A percentile compares a stretch with the other conserved stretches of the same genome.
phyloP scores from a whole-genome alignment of 805 yeast genomes.

The Saccharomycopsis sp. region DNA sequence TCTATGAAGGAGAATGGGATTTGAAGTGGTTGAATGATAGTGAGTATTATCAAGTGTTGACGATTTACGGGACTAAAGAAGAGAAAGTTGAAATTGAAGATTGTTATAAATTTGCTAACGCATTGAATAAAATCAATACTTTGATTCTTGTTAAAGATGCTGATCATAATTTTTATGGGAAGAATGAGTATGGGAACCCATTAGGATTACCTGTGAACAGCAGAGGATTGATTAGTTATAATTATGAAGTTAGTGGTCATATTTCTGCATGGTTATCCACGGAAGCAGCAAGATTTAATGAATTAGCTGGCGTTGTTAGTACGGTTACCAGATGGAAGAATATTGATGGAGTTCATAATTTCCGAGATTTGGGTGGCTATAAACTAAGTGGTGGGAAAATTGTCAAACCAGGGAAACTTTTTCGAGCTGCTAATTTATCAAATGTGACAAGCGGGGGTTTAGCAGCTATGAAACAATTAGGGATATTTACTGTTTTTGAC shows the following conservation, averaged over 20 bases:
- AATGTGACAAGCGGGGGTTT: conserved; percentile 46
- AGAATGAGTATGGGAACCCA: conserved; percentile 29
- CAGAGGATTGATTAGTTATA: conserved; percentile 51
- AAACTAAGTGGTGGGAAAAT: background rate
- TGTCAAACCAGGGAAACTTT: conserved; percentile 49
- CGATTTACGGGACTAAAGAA: conserved; percentile 69
- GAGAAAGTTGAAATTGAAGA: conserved; percentile 59
- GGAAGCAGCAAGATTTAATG: conserved; percentile 44
- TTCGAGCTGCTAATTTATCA: conserved; percentile 57
- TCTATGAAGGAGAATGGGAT: conserved; percentile 26
- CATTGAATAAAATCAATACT: conserved; percentile 40
- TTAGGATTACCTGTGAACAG: conserved; percentile 37
- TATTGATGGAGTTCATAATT: conserved; percentile 63
- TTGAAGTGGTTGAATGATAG: conserved; percentile 35
- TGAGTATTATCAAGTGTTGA: conserved; percentile 45
- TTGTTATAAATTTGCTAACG: conserved; percentile 49
- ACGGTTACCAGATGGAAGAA: conserved; percentile 49
- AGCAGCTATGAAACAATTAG: conserved; percentile 29
- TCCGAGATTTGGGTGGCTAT: conserved; percentile 80
- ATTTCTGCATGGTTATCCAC: conserved; percentile 39
- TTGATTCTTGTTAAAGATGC: conserved; percentile 58
- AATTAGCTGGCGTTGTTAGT: conserved; percentile 31
- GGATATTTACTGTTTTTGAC: conserved; percentile 55
- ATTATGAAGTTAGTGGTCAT: conserved; percentile 41
- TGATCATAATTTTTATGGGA: conserved; percentile 75